Percentiles rank a stretch among this genome's conserved stretches.
phyloP scores from a whole-genome alignment of 1,284 basidiomycete species.

The Spongispora temasekensis region DNA sequence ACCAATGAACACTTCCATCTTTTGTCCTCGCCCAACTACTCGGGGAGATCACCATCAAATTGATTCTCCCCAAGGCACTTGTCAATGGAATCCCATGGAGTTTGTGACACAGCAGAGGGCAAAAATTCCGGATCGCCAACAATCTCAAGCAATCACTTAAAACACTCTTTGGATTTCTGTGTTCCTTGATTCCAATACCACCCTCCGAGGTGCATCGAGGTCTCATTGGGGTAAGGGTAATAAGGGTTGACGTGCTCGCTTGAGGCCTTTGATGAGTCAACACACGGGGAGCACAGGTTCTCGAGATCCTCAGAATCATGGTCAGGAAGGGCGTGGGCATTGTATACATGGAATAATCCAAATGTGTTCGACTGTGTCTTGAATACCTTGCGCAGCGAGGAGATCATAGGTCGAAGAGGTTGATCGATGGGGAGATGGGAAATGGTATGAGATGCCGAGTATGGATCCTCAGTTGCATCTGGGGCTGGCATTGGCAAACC shows the following conservation, averaged over 20 bases:
- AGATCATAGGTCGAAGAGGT: neutral
- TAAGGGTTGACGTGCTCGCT: neutral
- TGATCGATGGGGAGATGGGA: neutral
- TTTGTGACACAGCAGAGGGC: too few relatives aligned
- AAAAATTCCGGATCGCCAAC: neutral
- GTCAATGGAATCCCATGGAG: too few relatives aligned
- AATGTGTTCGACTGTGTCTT: constrained; percentile 3
- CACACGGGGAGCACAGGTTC: neutral
- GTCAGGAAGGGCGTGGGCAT: neutral
- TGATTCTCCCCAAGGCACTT: too few relatives aligned
- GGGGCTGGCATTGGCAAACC: neutral
- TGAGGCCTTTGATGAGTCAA: neutral
- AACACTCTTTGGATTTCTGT: too few relatives aligned
- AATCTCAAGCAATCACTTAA: too few relatives aligned
- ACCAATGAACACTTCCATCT: too few relatives aligned
- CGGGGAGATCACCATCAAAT: too few relatives aligned
- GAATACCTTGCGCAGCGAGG: neutral
- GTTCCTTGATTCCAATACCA: too few relatives aligned
- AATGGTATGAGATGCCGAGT: neutral
- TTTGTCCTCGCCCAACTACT: too few relatives aligned
- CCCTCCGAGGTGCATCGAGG: too few relatives aligned
- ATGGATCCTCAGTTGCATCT: neutral
- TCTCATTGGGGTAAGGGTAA: constrained; percentile 9
- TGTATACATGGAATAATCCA: constrained; percentile 4
- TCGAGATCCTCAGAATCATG: constrained; percentile 1